Percentiles rank a stretch among this genome's conserved stretches.
Evolutionary conservation across 2,329 filamentous ascomycete genomes (phyloP).

Genomic region (Tolypocladium paradoxum): DNA sequence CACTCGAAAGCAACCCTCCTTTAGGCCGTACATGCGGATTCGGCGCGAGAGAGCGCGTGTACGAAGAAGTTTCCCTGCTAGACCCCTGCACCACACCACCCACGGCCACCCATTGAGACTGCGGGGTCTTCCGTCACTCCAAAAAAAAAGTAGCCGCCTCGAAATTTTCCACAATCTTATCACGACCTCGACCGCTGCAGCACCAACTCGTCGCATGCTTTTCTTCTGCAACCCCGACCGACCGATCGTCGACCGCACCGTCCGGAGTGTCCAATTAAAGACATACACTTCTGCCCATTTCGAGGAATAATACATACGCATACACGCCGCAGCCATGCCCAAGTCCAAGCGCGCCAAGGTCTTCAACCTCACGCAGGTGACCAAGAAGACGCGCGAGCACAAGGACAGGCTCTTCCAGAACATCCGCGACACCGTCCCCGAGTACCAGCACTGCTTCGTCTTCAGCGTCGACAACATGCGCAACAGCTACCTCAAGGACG

Average conservation of each 20-base stretch:
- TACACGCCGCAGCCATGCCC: constrained; percentile 55
- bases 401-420: constrained; percentile 81
- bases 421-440: constrained; percentile 73
- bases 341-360: constrained; percentile 90
- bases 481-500: constrained; percentile 89
- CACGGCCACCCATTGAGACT: constrained; percentile 5
- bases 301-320: constrained; percentile 3
- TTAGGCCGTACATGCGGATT: too few species aligned
- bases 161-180: constrained; percentile 24
- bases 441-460: constrained; percentile 86
- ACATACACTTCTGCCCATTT: background rate
- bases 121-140: constrained; percentile 13
- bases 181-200: constrained; percentile 2
- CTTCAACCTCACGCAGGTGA: constrained; percentile 81
- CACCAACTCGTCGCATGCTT: background rate
- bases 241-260: background rate
- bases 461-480: constrained; percentile 96
- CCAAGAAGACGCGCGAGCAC: constrained; percentile 89
- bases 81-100: constrained; percentile 1
- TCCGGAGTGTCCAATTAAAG: background rate
- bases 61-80: too few species aligned
- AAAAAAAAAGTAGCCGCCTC: constrained; percentile 1
- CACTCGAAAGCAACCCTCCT: too few species aligned
- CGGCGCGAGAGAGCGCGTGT: too few species aligned
- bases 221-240: background rate